phyloP scores from a whole-genome alignment of 1,284 basidiomycete species.

The Hemileia vastatrix region DNA sequence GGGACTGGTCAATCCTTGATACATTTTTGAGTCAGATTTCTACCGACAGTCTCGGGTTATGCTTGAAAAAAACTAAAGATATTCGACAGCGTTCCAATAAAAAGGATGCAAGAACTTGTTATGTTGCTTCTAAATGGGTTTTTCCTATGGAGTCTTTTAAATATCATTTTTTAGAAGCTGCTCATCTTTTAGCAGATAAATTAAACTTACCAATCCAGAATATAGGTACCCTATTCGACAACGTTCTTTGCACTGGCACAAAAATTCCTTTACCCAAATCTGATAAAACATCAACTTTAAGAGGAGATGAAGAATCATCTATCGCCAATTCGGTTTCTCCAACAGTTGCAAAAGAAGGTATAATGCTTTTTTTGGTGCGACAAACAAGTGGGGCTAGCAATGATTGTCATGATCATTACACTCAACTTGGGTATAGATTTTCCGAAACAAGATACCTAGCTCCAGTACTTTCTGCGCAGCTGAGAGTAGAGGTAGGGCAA shows the following conservation, averaged over 20 bases:
- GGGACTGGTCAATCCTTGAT: constrained; percentile 49
- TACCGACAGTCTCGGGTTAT: constrained; percentile 30
- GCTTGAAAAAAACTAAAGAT: constrained; percentile 27
- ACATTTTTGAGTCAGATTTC: constrained; percentile 48
- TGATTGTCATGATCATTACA: constrained; percentile 48
- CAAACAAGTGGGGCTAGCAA: constrained; percentile 42
- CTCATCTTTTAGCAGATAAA: constrained; percentile 47
- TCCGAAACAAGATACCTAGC: constrained; percentile 50
- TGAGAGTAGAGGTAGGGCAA: constrained; percentile 48
- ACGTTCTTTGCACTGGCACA: constrained; percentile 49
- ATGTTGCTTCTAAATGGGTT: constrained; percentile 21
- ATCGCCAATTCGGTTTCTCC: background rate
- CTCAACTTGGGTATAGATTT: constrained; percentile 49
- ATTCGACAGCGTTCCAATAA: no score
- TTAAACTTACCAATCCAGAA: constrained; percentile 46
- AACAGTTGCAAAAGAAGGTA: constrained; percentile 37
- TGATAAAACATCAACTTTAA: background rate
- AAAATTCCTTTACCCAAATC: constrained; percentile 4
- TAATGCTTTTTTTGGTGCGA: constrained; percentile 50
- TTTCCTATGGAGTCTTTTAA: constrained; percentile 46
- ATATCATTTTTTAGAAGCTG: constrained; percentile 48
- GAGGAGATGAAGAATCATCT: constrained; percentile 15
- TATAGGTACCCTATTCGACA: constrained; percentile 54
- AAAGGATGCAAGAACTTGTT: constrained; percentile 4
- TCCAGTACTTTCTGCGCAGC: constrained; percentile 48